A percentile compares a stretch with the other conserved stretches of the same genome.
phyloP scores from a whole-genome alignment of 2,329 filamentous ascomycete genomes.

The Aspergillus pseudoviridinutans region DNA sequence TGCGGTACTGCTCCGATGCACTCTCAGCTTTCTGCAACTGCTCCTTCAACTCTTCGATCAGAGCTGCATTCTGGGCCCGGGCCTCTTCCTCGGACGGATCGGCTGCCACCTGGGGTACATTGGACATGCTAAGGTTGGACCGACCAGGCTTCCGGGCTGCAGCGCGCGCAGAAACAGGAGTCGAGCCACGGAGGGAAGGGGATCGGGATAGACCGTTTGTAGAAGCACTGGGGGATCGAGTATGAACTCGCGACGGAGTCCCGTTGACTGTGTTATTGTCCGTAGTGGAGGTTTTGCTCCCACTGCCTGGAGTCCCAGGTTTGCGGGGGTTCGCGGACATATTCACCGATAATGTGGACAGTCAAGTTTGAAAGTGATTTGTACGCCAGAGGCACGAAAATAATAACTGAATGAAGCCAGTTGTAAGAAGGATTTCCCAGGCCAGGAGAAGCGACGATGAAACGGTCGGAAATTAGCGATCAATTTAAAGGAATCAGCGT shows the following conservation, averaged over 20 bases:
- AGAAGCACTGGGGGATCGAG: slow-evolving; percentile 50
- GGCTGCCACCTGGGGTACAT: slow-evolving; percentile 42
- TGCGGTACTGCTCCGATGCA: slow-evolving; percentile 72
- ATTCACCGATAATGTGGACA: slow-evolving; percentile 12
- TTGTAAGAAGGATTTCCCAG: slow-evolving; percentile 1
- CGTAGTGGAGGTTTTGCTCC: slow-evolving; percentile 28
- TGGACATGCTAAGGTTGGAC: slow-evolving; percentile 42
- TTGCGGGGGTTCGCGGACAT: slow-evolving; percentile 46
- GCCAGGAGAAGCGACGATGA: slow-evolving; percentile 12
- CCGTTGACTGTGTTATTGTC: slow-evolving; percentile 31
- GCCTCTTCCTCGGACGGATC: slow-evolving; percentile 64
- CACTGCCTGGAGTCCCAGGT: slow-evolving; percentile 32
- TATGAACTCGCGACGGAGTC: slow-evolving; percentile 33
- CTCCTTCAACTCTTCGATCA: slow-evolving; percentile 80
- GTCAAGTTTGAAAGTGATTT: slow-evolving; percentile 1
- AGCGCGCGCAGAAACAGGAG: slow-evolving; percentile 66
- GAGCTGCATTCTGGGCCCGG: slow-evolving; percentile 71
- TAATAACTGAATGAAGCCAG: slow-evolving; percentile 11
- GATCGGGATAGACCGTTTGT: slow-evolving; percentile 53
- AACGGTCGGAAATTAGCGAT: slow-evolving; percentile 23
- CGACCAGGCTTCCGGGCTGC: slow-evolving; percentile 58
- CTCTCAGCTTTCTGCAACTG: slow-evolving; percentile 76
- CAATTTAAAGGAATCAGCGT: slow-evolving; percentile 19
- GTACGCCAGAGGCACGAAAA: slow-evolving; percentile 3
- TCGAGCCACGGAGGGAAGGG: slow-evolving; percentile 57